These are phyloP conservation scores for Gossypium longicalyx DNA, from an alignment of 345 rosid genomes.

Conservation along the genomic window DNA sequence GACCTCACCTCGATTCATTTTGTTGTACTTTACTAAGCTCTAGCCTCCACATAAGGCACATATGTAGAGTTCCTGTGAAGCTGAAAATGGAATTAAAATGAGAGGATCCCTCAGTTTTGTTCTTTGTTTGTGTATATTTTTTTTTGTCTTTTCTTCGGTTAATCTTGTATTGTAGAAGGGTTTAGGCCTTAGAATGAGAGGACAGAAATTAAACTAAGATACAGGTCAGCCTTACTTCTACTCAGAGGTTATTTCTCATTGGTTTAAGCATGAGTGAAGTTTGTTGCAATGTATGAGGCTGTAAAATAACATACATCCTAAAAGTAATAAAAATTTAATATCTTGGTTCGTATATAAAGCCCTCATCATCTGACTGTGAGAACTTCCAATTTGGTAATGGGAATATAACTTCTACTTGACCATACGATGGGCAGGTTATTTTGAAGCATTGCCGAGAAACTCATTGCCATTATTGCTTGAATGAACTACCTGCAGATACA, in stretches of 20 bases:
- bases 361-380: not conserved
- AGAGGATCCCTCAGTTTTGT: not conserved
- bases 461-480: constrained; percentile 83
- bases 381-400: not conserved
- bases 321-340: not conserved
- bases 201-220: not conserved
- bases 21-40: not conserved
- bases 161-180: not conserved
- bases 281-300: not conserved
- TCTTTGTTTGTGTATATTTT: not conserved
- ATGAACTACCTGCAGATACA: constrained; percentile 63
- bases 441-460: constrained; percentile 62
- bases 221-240: not conserved
- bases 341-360: not conserved
- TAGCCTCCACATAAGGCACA: not conserved
- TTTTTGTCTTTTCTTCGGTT: not conserved
- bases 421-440: constrained; percentile 39
- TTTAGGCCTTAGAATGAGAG: not conserved
- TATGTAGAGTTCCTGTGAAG: not conserved
- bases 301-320: not conserved
- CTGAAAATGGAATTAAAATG: not conserved
- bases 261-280: not conserved
- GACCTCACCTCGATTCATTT: not conserved
- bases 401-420: not conserved
- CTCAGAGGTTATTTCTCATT: not conserved